Base-by-base conservation (phyloP, 2,329 filamentous ascomycete genomes). In the Colletotrichum sp. region DNA sequence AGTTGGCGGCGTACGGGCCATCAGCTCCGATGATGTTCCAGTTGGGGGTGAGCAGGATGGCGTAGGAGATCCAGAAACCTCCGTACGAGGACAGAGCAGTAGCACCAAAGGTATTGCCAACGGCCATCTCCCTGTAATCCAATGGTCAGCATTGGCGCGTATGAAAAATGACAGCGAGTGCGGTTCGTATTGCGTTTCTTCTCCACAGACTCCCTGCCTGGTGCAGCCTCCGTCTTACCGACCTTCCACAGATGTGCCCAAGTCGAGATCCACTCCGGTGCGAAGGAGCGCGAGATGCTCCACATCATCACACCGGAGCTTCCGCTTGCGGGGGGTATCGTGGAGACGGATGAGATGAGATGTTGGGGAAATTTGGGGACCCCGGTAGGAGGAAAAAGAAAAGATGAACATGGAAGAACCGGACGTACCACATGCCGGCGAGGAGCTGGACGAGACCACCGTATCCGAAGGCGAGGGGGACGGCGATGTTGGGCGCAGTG, bases 51-150 rank as follows among this genome's bases (percentile, higher is more conserved):
- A 94, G 85, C 70, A 96, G 89, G 80, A 96, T 93, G 77, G 88
- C 94, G 80, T 95, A 94, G 15, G 90, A 88, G 81, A 96, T 91
- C 95, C 95, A 96, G 90, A 96, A 96, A 78, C 94, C 94, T 80
- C 95, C 95, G 82, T 95, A 96, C 0, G 94, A 96, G 12, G 94
- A 95, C 73, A 96, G 87, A 25, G 95, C 94, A 29, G 94, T 96
- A 69, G 94, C 95, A 89, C 94, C 94, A 79, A 96, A 96, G 13
- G 95, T 96, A 89, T 96, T 96, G 73, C 94, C 95, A n/a, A 95
- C 90, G 44, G 94, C 94, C 91, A 96, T 95, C 87, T 96, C 95
- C 94, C 94, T 95, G 69, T 13, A 7, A 30, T 9, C 30, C 39
- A 15, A n/a, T 7, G 8, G 39, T 80, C 32, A 80, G 78, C 67